These are phyloP conservation scores for Stephanodiscus minutulus DNA, from an alignment of 108 stramenopile genomes.

Conservation along the genomic window DNA sequence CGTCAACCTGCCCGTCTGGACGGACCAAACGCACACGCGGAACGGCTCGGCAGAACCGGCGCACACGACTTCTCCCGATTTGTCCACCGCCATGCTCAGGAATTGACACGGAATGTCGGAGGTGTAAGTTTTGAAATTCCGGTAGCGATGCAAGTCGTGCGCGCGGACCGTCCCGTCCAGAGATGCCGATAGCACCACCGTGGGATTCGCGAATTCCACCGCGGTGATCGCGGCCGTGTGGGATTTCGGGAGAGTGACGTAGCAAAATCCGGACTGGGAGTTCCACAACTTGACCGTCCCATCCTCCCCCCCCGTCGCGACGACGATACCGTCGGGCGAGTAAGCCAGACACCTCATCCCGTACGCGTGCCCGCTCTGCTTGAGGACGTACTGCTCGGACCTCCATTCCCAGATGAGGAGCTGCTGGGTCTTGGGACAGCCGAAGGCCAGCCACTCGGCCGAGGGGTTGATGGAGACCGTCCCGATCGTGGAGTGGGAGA, in stretches of 20 bases:
- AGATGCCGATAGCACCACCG: conserved; percentile 90
- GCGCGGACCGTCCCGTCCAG: conserved; percentile 98
- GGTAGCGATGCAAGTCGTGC: conserved; percentile 95
- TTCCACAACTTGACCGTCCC: conserved; percentile 98
- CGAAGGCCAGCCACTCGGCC: conserved; percentile 98
- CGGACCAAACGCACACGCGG: conserved; percentile 93
- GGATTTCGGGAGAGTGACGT: conserved; percentile 91
- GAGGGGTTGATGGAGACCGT: conserved; percentile 83
- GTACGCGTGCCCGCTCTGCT: conserved; percentile 98
- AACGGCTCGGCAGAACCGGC: conserved; percentile 94
- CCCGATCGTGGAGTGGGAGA: conserved; percentile 71
- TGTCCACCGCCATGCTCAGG: conserved; percentile 92
- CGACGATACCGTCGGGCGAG: conserved; percentile 90
- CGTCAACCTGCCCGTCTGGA: conserved; percentile 91
- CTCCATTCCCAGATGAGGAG: conserved; percentile 99
- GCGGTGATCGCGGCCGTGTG: conserved; percentile 96
- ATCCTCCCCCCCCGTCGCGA: conserved; percentile 98
- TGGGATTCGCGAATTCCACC: conserved; percentile 85
- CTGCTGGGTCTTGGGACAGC: conserved; percentile 91
- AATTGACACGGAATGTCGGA: conserved; percentile 93
- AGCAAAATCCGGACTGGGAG: conserved; percentile 95
- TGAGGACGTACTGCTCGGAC: conserved; percentile 97
- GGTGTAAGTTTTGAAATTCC: conserved; percentile 94
- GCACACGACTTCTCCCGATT: conserved; percentile 92
- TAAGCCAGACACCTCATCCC: conserved; percentile 94